Conservation (phyloP, 805 yeast genomes). For the Yamadazyma nakazawae region DNA sequence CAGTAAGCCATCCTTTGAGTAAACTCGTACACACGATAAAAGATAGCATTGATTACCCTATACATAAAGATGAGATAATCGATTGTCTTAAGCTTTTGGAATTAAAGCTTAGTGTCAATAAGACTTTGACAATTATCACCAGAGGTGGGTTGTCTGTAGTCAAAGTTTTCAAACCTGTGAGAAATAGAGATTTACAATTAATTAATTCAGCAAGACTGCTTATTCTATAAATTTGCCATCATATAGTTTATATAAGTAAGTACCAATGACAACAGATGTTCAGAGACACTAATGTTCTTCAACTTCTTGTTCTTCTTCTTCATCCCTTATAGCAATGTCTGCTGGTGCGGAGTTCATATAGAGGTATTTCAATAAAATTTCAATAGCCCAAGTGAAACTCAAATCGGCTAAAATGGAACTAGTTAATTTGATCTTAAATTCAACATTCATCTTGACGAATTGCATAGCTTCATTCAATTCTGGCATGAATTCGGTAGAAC, state of each 20-base stretch:
- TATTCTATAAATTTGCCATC: background rate
- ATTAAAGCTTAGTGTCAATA: background rate
- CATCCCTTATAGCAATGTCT: conserved; percentile 67
- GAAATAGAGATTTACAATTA: conserved; percentile 25
- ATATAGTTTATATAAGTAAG: background rate
- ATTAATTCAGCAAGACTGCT: conserved; percentile 8
- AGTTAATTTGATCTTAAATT: conserved; percentile 78
- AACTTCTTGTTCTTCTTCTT: conserved; percentile 6
- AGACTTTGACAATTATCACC: conserved; percentile 20
- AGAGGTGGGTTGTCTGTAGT: conserved; percentile 25
- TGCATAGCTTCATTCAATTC: conserved; percentile 90
- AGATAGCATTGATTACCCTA: conserved; percentile 33
- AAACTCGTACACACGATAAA: conserved; percentile 26
- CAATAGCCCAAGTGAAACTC: conserved; percentile 72
- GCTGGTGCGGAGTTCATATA: conserved; percentile 91
- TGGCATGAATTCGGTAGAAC: conserved; percentile 92
- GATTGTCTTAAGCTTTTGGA: conserved; percentile 26
- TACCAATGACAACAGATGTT: background rate
- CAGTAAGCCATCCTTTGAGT: conserved; percentile 19
- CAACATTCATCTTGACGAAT: conserved; percentile 78
- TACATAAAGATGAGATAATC: conserved; percentile 26
- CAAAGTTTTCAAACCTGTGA: conserved; percentile 22
- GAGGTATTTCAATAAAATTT: conserved; percentile 72
- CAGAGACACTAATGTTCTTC: background rate
- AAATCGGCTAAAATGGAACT: conserved; percentile 71